Evolutionary conservation across 2,329 filamentous ascomycete genomes (phyloP).

Genomic region (Talaromyces sp.): DNA sequence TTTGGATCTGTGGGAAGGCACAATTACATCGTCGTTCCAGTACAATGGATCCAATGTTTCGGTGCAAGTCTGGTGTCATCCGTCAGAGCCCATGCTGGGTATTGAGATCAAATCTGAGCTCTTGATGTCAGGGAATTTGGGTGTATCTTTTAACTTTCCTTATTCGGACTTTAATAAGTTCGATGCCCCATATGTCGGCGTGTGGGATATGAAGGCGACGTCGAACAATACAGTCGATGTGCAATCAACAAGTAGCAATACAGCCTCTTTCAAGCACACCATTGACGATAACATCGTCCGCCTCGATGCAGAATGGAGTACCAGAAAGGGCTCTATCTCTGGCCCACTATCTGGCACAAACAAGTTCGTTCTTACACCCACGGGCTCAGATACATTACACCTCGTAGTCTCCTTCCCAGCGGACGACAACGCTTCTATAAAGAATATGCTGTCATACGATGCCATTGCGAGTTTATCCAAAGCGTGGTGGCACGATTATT

Average conservation of each 20-base stretch:
- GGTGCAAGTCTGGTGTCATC: not conserved
- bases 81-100: not conserved
- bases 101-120: not conserved
- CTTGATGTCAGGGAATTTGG: not conserved
- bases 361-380: not conserved
- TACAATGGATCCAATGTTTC: slow-evolving; percentile 37
- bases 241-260: not conserved
- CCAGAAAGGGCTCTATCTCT: not conserved
- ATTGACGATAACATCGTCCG: not conserved
- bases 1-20: not conserved
- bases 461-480: not conserved
- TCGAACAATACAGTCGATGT: not conserved
- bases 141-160: not conserved
- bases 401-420: not conserved
- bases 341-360: not conserved
- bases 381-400: not conserved
- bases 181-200: not conserved
- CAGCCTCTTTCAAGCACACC: not conserved
- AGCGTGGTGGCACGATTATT: not conserved
- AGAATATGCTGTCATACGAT: not conserved
- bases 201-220: not conserved
- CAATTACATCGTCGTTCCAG: not conserved
- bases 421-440: not conserved
- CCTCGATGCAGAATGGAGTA: not conserved
- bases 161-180: not conserved